These are phyloP conservation scores for Triglochin maritima DNA, from an alignment of 106 monocot genomes.

Conservation along the genomic window DNA sequence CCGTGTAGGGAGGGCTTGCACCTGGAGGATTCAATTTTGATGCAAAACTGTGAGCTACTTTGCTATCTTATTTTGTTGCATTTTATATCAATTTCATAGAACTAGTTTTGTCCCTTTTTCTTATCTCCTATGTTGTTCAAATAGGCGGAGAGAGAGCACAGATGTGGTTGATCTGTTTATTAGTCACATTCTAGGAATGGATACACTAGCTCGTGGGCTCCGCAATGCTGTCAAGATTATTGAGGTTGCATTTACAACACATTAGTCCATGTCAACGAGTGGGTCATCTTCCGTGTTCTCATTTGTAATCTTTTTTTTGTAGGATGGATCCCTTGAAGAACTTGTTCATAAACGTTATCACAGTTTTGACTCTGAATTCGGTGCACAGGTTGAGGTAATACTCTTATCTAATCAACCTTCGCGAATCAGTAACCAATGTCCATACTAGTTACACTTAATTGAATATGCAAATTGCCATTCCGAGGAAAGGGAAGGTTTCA, in stretches of 20 bases:
- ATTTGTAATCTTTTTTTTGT: too few relatives aligned
- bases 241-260: conserved; percentile 34
- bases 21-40: conserved; percentile 99
- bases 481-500: too few relatives aligned
- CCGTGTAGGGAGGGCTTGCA: conserved; percentile 70
- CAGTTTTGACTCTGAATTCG: conserved; percentile 75
- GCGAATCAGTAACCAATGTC: too few relatives aligned
- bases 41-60: conserved; percentile 63
- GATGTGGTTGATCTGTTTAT: conserved; percentile 92
- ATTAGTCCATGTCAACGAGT: too few relatives aligned
- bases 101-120: not conserved
- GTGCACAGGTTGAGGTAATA: conserved; percentile 74
- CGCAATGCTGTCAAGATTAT: conserved; percentile 78
- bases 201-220: conserved; percentile 95
- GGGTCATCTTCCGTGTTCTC: too few relatives aligned
- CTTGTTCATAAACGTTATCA: conserved; percentile 67
- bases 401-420: not conserved
- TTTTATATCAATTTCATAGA: not conserved
- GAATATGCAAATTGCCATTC: too few relatives aligned
- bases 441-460: too few relatives aligned
- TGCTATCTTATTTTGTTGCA: too few relatives aligned
- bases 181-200: conserved; percentile 95
- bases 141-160: conserved; percentile 90
- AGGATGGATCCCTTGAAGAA: conserved; percentile 84
- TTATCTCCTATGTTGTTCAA: not conserved